Conservation (phyloP, 164 flowering plant genomes). For the Magnolia officinalis region DNA sequence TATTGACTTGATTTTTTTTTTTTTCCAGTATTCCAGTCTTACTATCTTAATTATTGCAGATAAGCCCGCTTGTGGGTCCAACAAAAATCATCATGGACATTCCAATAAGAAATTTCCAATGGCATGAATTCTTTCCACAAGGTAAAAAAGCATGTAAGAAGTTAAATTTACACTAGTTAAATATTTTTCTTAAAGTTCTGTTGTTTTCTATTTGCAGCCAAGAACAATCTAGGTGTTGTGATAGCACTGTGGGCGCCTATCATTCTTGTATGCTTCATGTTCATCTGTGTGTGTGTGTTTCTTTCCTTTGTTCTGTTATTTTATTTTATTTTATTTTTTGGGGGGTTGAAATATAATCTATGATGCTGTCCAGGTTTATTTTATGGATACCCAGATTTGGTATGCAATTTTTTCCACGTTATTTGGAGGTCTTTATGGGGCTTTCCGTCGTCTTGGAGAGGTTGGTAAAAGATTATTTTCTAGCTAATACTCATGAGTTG, state of each 20-base stretch:
- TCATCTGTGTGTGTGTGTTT: background rate
- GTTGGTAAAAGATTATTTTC: conserved; percentile 28
- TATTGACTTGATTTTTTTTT: background rate
- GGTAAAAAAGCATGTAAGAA: conserved; percentile 40
- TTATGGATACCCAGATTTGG: conserved; percentile 99
- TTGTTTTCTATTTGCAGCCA: conserved; percentile 56
- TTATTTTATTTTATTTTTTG: background rate
- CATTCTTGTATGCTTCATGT: conserved; percentile 61
- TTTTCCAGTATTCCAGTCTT: background rate
- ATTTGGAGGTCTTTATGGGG: conserved; percentile 97
- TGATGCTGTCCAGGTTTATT: conserved; percentile 62
- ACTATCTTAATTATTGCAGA: conserved; percentile 37
- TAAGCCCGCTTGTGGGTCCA: conserved; percentile 82
- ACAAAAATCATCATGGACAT: conserved; percentile 68
- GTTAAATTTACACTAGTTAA: background rate
- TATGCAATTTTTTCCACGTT: conserved; percentile 96
- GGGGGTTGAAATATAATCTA: conserved; percentile 3
- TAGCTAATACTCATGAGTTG: background rate
- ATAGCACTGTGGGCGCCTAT: conserved; percentile 96
- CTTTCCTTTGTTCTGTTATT: background rate
- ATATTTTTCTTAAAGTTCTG: background rate
- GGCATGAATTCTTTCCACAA: conserved; percentile 97
- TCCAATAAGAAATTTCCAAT: conserved; percentile 42
- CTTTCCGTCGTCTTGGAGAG: conserved; percentile 99
- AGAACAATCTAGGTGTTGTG: conserved; percentile 88